A percentile compares a stretch with the other conserved stretches of the same genome.
These are phyloP conservation scores for Ceratobasidium sp. DNA, from an alignment of 1,284 basidiomycete species.

Conservation along the genomic window DNA sequence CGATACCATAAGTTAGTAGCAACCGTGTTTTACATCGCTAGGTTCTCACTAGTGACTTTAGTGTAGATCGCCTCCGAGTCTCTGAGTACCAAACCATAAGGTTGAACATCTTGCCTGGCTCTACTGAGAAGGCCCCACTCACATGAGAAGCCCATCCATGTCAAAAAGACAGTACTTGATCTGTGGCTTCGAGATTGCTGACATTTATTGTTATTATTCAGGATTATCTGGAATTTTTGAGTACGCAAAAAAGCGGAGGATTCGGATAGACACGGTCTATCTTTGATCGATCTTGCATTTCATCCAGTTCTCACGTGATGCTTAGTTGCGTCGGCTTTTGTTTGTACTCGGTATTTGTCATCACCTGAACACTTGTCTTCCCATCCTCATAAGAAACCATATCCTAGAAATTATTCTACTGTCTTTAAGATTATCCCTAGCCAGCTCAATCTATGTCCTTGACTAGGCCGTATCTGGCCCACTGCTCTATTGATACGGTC, in stretches of 20 bases:
- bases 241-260: background rate
- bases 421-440: no score
- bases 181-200: background rate
- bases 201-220: background rate
- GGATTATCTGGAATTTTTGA: background rate
- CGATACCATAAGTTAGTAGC: background rate
- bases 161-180: constrained; percentile 61
- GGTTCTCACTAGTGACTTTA: constrained; percentile 69
- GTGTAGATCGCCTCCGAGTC: constrained; percentile 78
- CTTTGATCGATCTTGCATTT: background rate
- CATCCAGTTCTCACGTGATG: background rate
- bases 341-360: background rate
- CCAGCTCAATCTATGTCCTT: no score
- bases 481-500: no score
- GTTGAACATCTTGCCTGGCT: background rate
- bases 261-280: background rate
- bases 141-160: constrained; percentile 68
- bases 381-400: no score
- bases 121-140: background rate
- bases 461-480: no score
- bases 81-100: constrained; percentile 47
- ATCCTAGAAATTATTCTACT: no score
- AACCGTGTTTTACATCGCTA: constrained; percentile 8
- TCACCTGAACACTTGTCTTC: no score
- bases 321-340: background rate